Conservation (phyloP, 352 stramenopile genomes). For the Globisporangium heterothallicum region DNA sequence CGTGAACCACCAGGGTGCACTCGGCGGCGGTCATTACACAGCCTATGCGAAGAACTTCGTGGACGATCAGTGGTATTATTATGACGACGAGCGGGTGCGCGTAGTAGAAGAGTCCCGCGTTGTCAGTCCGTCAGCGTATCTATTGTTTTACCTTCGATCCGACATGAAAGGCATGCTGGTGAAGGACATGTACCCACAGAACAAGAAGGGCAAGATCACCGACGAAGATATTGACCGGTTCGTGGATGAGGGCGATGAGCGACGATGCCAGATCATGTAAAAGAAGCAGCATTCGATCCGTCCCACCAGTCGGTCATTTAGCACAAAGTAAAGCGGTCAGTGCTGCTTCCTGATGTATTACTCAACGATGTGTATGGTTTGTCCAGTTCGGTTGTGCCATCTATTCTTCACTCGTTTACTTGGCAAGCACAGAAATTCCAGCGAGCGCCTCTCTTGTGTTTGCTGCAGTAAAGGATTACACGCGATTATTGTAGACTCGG, state of each 20-base stretch:
- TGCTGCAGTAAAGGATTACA: too few species aligned
- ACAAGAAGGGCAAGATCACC: slow-evolving; percentile 82
- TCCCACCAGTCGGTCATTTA: neutral
- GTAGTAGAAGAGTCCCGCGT: slow-evolving; percentile 84
- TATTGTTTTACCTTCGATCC: slow-evolving; percentile 90
- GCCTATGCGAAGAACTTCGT: slow-evolving; percentile 87
- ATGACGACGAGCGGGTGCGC: slow-evolving; percentile 85
- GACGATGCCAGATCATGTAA: slow-evolving; percentile 84
- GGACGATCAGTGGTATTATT: slow-evolving; percentile 89
- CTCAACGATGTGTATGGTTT: slow-evolving; percentile 1
- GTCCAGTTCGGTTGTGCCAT: too few species aligned
- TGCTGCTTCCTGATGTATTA: neutral
- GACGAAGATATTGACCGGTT: slow-evolving; percentile 88
- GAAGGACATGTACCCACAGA: slow-evolving; percentile 82
- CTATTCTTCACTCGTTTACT: too few species aligned
- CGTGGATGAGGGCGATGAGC: slow-evolving; percentile 77
- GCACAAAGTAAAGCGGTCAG: slow-evolving; percentile 3
- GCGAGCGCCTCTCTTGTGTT: too few species aligned
- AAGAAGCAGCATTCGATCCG: neutral
- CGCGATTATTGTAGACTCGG: too few species aligned
- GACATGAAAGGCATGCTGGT: slow-evolving; percentile 82
- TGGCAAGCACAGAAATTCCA: too few species aligned
- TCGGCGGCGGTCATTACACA: slow-evolving; percentile 85
- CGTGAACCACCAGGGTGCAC: slow-evolving; percentile 84
- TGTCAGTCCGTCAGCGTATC: slow-evolving; percentile 82